Evolutionary conservation across 108 stramenopile genomes (phyloP).

Genomic region (Epithemia pelagica): DNA sequence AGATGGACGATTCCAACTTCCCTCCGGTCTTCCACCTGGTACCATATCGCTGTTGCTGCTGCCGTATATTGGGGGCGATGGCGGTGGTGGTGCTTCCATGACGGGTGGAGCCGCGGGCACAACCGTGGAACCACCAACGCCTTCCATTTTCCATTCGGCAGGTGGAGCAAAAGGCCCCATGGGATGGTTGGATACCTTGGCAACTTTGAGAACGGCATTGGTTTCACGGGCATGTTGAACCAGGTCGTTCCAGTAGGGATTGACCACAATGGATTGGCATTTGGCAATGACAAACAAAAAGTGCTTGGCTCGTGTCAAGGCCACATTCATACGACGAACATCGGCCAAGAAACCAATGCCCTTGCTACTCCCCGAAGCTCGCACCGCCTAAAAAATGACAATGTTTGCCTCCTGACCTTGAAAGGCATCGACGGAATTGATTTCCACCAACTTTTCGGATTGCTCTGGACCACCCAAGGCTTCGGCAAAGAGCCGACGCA

Average conservation of each 20-base stretch:
- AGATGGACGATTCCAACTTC: too few relatives aligned
- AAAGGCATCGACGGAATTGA: slow-evolving; percentile 93
- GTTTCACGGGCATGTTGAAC: slow-evolving; percentile 61
- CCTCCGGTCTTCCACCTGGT: too few relatives aligned
- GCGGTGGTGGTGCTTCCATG: too few relatives aligned
- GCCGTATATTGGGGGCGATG: too few relatives aligned
- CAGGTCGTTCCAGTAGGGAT: slow-evolving; percentile 84
- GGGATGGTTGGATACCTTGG: neutral
- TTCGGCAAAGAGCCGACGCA: slow-evolving; percentile 51
- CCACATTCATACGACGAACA: slow-evolving; percentile 97
- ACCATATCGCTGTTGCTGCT: too few relatives aligned
- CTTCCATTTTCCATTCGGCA: neutral
- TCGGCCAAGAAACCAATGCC: slow-evolving; percentile 96
- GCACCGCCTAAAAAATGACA: slow-evolving; percentile 89
- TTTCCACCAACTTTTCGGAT: slow-evolving; percentile 53
- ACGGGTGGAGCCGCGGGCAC: too few relatives aligned
- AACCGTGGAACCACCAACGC: too few relatives aligned
- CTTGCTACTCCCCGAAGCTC: slow-evolving; percentile 72
- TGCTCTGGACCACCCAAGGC: slow-evolving; percentile 33
- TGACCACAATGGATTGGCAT: slow-evolving; percentile 65
- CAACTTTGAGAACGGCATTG: slow-evolving; percentile 59
- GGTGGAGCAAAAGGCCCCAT: neutral
- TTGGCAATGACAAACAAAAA: slow-evolving; percentile 82
- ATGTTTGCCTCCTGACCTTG: slow-evolving; percentile 93
- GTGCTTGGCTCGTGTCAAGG: slow-evolving; percentile 93